These are phyloP conservation scores for Peziza echinospora DNA, from an alignment of 495 filamentous ascomycete species.

Conservation along the genomic window DNA sequence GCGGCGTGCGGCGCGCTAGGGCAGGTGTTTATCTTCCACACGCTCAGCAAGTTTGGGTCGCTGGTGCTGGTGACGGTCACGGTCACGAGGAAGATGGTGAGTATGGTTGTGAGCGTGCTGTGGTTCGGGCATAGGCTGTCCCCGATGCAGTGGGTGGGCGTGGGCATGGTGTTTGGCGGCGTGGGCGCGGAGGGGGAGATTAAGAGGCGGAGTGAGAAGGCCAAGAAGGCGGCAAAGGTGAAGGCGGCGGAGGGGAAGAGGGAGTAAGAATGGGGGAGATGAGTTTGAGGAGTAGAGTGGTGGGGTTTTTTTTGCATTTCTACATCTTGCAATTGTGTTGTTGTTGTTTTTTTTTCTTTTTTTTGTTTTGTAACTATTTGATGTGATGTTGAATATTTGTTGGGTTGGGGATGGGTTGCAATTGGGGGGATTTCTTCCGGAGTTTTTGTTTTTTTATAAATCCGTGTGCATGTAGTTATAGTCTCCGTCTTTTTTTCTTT, in stretches of 20 bases:
- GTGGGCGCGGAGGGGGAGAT: slow-evolving; percentile 78
- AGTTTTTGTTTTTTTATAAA: too few relatives aligned
- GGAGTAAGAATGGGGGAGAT: too few relatives aligned
- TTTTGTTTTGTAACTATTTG: too few relatives aligned
- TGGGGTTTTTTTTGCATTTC: too few relatives aligned
- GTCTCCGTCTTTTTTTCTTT: too few relatives aligned
- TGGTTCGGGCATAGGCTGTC: slow-evolving; percentile 79
- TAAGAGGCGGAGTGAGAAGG: slow-evolving; percentile 59
- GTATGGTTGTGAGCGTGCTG: slow-evolving; percentile 87
- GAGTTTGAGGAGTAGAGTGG: too few relatives aligned
- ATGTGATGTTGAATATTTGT: too few relatives aligned
- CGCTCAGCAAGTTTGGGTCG: slow-evolving; percentile 72
- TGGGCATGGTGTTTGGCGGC: slow-evolving; percentile 81
- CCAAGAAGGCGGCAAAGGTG: slow-evolving; percentile 50
- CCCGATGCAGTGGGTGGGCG: slow-evolving; percentile 75
- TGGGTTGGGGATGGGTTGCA: too few relatives aligned
- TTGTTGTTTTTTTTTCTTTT: too few relatives aligned
- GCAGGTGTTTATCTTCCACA: slow-evolving; percentile 96
- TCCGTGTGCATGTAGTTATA: too few relatives aligned
- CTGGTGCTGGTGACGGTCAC: slow-evolving; percentile 88
- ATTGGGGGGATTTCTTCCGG: too few relatives aligned
- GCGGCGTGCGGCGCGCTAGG: slow-evolving; percentile 82
- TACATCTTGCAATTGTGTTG: too few relatives aligned
- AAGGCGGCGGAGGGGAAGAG: slow-evolving; percentile 25
- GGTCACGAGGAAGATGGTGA: slow-evolving; percentile 95